Conservation (phyloP, 2,329 filamentous ascomycete genomes). For the Rutstroemia sp. region DNA sequence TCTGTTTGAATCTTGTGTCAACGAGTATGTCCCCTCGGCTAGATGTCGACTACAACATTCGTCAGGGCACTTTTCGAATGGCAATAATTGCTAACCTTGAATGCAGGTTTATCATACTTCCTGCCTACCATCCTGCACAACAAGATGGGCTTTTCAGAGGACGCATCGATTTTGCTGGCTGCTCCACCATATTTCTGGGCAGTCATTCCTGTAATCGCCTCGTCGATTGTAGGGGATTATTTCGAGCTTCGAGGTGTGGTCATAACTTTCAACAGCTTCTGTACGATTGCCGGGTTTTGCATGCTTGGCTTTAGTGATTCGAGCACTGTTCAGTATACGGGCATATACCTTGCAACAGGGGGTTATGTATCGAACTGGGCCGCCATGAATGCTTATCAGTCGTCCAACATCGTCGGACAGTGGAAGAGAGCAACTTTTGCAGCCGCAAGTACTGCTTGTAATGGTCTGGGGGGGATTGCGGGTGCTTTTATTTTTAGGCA, state of each 20-base stretch:
- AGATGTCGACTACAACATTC: not conserved
- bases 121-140: conserved; percentile 64
- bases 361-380: conserved; percentile 78
- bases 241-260: conserved; percentile 35
- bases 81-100: not conserved
- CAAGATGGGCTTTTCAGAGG: conserved; percentile 47
- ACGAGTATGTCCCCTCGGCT: conserved; percentile 36
- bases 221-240: conserved; percentile 51
- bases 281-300: conserved; percentile 24
- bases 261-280: conserved; percentile 27
- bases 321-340: conserved; percentile 26
- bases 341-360: conserved; percentile 45
- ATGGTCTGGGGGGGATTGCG: conserved; percentile 72
- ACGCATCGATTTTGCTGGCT: conserved; percentile 45
- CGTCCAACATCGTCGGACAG: conserved; percentile 81
- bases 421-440: conserved; percentile 82
- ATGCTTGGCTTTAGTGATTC: conserved; percentile 27
- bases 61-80: not conserved
- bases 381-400: conserved; percentile 69
- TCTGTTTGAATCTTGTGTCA: conserved; percentile 62
- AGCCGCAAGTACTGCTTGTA: conserved; percentile 68
- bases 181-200: conserved; percentile 46
- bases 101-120: conserved; percentile 63
- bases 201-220: conserved; percentile 38
- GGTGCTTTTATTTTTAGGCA: conserved; percentile 60